Conservation (phyloP, 768 basidiomycete species). For the Psilocybe cubensis region DNA sequence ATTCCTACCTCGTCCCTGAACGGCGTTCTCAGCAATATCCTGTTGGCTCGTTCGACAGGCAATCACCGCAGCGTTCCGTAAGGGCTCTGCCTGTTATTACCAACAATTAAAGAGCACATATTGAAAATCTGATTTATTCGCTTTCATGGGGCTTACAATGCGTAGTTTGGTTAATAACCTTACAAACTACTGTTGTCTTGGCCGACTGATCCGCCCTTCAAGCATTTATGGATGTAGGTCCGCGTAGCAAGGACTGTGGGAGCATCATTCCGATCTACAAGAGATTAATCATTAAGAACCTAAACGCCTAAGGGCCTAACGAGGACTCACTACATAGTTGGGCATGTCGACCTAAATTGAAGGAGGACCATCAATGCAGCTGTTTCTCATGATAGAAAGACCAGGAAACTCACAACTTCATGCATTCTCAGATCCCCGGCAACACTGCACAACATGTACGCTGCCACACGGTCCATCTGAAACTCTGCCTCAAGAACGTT, state of each 20-base stretch:
- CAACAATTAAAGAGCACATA: not conserved
- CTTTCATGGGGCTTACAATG: not conserved
- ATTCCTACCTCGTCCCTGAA: not conserved
- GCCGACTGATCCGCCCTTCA: slow-evolving; percentile 3
- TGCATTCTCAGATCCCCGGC: slow-evolving; percentile 62
- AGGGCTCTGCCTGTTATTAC: not conserved
- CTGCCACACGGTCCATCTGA: slow-evolving; percentile 46
- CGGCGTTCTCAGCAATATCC: not conserved
- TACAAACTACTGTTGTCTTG: not conserved
- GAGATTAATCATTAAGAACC: not conserved
- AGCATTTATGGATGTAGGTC: slow-evolving; percentile 9
- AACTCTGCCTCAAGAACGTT: slow-evolving; percentile 48
- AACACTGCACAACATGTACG: slow-evolving; percentile 67
- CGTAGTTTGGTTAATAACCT: not conserved
- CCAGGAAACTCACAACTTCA: slow-evolving; percentile 50
- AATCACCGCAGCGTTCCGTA: not conserved
- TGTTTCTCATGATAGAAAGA: not conserved
- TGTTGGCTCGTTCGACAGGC: not conserved
- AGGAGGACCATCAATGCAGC: not conserved
- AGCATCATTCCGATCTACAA: slow-evolving; percentile 60
- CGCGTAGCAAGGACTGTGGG: slow-evolving; percentile 42
- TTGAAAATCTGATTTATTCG: not conserved
- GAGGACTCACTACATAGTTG: slow-evolving; percentile 55
- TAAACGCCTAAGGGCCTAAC: not conserved
- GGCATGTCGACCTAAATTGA: slow-evolving; percentile 61